Base-by-base conservation (phyloP, 768 basidiomycete genomes). In the Udeniomyces megalosporus region DNA sequence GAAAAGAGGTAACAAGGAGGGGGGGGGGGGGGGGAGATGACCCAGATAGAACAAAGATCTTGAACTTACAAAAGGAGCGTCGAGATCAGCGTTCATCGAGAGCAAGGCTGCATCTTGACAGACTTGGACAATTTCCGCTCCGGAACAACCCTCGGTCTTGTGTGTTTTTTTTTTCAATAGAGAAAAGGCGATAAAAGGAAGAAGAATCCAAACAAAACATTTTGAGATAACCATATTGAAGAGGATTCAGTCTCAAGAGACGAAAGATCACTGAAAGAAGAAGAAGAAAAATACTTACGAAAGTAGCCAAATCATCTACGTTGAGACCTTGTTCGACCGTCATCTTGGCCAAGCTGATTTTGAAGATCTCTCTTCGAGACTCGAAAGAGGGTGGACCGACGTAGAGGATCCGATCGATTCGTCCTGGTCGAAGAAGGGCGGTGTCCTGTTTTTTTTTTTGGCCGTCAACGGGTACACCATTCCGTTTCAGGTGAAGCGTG, bases 131-230 rank as follows among this genome's bases (percentile, higher is more conserved):
- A 97, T 82, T 73, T 99, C 95, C 5, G 95, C 95, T 4, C 95
- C 95, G 22, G 92, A 97, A 71, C 90, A 99, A 0, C 93, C 95
- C 11, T 86, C 83, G 1, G 91, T 86, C 95, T 97, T n/a, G n/a
- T n/a, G n/a, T n/a, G n/a, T n/a, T n/a, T n/a, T n/a, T n/a, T n/a
- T n/a, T n/a, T n/a, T n/a, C n/a, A n/a, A n/a, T n/a, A n/a, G n/a
- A n/a, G n/a, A 26, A 54, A 38, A 20, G 11, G 24, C 44, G n/a
- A 10, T 20, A 34, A 69, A 60, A 28, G 89, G 90, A 74, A 89
- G 74, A 52, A 72, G 48, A 4, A 88, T 88, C 46, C 96, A 14
- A 26, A 4, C 15, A 14, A 17, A 17, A 42, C 20, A 7, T 7
- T 26, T 26, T 24, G 50, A 3, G 32, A 35, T n/a, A 54, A 5